phyloP scores from a whole-genome alignment of 192 early-diverging fungal genomes.

The Allomyces javanicus region DNA sequence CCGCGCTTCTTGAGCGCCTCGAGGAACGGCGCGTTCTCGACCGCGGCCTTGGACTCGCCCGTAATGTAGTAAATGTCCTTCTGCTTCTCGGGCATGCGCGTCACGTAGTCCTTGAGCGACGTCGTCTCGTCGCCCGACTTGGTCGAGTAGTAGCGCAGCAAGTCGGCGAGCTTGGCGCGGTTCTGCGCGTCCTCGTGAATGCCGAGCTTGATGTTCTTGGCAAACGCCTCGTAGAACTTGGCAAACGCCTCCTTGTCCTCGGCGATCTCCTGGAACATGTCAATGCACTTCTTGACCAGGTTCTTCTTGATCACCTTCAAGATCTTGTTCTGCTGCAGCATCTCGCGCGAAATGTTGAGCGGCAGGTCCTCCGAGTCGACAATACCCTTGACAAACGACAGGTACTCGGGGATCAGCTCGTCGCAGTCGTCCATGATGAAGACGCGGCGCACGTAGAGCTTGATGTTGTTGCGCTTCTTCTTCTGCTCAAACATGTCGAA shows the following conservation, averaged over 20 bases:
- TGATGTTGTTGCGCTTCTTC: slow-evolving; percentile 99
- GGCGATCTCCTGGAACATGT: slow-evolving; percentile 90
- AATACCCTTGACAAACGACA: slow-evolving; percentile 98
- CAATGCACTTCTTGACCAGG: slow-evolving; percentile 97
- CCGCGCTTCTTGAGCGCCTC: slow-evolving; percentile 98
- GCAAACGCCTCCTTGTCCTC: slow-evolving; percentile 98
- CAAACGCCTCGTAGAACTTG: slow-evolving; percentile 99
- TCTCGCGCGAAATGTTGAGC: slow-evolving; percentile 99
- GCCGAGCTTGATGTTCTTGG: slow-evolving; percentile 99
- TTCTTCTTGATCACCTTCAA: slow-evolving; percentile 99
- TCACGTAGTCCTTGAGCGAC: slow-evolving; percentile 98
- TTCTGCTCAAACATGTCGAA: slow-evolving; percentile 95
- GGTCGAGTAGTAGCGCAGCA: slow-evolving; percentile 96
- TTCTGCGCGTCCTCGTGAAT: slow-evolving; percentile 96
- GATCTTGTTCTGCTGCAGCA: slow-evolving; percentile 99
- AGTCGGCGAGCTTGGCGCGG: slow-evolving; percentile 88
- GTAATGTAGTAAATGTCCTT: slow-evolving; percentile 99
- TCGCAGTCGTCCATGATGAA: slow-evolving; percentile 99
- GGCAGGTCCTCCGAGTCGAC: slow-evolving; percentile 99
- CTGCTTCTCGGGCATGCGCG: slow-evolving; percentile 99
- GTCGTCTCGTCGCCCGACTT: slow-evolving; percentile 95
- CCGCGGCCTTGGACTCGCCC: slow-evolving; percentile 77
- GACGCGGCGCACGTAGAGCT: slow-evolving; percentile 98
- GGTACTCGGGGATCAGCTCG: slow-evolving; percentile 97
- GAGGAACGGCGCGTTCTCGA: slow-evolving; percentile 94